A percentile compares a stretch with the other conserved stretches of the same genome.
Conservation (phyloP, 2,329 filamentous ascomycete species). For the Dryadomyces sulphureus region DNA sequence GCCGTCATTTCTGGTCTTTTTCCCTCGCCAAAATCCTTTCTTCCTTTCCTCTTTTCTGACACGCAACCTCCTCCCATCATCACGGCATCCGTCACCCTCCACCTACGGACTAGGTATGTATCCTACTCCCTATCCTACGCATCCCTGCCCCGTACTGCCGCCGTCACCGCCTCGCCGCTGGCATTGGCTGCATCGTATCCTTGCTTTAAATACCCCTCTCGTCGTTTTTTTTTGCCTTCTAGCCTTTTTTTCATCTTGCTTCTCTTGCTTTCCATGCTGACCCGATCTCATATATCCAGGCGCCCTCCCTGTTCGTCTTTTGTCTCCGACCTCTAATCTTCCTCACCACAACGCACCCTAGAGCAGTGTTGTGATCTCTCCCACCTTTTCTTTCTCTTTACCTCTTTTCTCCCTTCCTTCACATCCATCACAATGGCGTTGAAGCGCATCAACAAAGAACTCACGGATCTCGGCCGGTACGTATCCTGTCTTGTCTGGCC, state of each 20-base stretch:
- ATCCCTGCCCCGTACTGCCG: neutral
- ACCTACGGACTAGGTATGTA: conserved; percentile 1
- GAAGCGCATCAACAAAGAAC: conserved; percentile 91
- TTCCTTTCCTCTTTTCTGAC: neutral
- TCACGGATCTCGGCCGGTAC: conserved; percentile 79
- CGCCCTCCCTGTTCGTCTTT: neutral
- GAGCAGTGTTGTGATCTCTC: neutral
- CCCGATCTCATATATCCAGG: neutral
- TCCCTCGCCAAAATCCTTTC: conserved; percentile 2
- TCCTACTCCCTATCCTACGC: neutral
- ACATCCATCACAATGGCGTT: conserved; percentile 52
- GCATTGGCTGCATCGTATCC: neutral
- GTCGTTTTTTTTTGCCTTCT: neutral
- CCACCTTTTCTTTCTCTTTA: neutral
- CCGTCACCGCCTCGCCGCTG: neutral
- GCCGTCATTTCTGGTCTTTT: conserved; percentile 2
- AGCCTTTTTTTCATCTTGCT: neutral
- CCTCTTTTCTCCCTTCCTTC: conserved; percentile 4
- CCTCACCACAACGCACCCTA: neutral
- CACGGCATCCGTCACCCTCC: neutral
- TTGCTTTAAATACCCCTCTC: neutral
- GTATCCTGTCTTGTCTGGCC: neutral
- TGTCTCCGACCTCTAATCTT: too few relatives aligned
- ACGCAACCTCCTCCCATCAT: conserved; percentile 1
- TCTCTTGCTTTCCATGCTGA: conserved; percentile 5